A percentile compares a stretch with the other conserved stretches of the same genome.
Evolutionary conservation across 1,139 yeast genomes (phyloP).

Genomic region (Meyerozyma elateridarum): DNA sequence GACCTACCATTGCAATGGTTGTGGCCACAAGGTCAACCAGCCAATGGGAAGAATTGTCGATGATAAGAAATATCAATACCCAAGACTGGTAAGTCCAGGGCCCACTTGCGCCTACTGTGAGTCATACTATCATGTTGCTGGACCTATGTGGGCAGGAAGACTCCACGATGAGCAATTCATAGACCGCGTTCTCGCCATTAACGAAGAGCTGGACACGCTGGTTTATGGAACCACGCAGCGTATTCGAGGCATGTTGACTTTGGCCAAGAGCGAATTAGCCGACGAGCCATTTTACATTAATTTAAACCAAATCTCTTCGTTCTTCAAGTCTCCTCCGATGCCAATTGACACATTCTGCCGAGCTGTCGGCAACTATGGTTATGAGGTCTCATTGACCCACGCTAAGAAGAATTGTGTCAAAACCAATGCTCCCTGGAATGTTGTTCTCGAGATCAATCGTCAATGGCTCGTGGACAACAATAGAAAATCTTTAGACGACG

Average conservation of each 20-base stretch:
- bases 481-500: constrained; percentile 19
- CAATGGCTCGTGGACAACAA: constrained; percentile 56
- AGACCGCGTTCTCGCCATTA: constrained; percentile 54
- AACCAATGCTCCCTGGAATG: constrained; percentile 84
- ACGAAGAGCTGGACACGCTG: constrained; percentile 42
- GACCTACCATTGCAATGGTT: constrained; percentile 82
- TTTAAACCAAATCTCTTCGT: constrained; percentile 69
- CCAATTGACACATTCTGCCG: constrained; percentile 66
- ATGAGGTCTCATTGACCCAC: constrained; percentile 78
- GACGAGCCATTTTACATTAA: constrained; percentile 76
- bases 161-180: constrained; percentile 69
- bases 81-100: constrained; percentile 20
- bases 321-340: constrained; percentile 79
- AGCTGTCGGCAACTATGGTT: constrained; percentile 85
- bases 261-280: constrained; percentile 66
- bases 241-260: constrained; percentile 85
- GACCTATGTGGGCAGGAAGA: constrained; percentile 93
- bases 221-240: constrained; percentile 76
- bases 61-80: constrained; percentile 31
- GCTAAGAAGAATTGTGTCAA: constrained; percentile 82
- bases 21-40: constrained; percentile 70
- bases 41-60: constrained; percentile 61
- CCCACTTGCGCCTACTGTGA: constrained; percentile 67
- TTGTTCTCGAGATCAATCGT: constrained; percentile 66
- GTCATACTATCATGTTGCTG: constrained; percentile 69